Base-by-base conservation (phyloP, 495 filamentous ascomycete species). In the Hyphodiscus hymeniophilus region DNA sequence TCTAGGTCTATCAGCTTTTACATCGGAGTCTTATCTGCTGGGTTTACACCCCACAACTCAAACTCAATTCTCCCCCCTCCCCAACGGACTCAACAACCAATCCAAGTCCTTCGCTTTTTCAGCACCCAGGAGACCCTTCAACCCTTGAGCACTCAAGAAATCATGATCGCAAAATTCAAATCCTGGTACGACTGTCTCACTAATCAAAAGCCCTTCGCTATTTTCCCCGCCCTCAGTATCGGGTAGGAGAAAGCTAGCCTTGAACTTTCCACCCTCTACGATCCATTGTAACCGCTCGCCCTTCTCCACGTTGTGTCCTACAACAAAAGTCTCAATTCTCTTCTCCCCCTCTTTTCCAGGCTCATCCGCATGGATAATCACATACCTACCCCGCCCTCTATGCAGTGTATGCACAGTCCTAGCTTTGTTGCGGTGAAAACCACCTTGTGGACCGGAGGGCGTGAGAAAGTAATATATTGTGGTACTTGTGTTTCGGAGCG, bases 241-340 rank as follows among this genome's bases (percentile, higher is more conserved):
- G 4, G 69, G 66, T 26, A 79, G 55, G 38, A 84, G 52, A 61
- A 75, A 80, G 32, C 66, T 80, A 8, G 72, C 73, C 55, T 83
- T 85, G 58, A 69, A 85, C 52, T 74, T 74, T 13, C 77, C 78
- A 2, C 81, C 79, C 39, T 82, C 76, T 17, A 87, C 80, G 52
- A 84, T 68, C 80, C 81, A 84, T 62, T 82, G 80, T 58, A 79
- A 34, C 61, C 56, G 71, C 66, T 84, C 80, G 5, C 77, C 82
- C 15, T 57, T 60, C 7, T 52, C 66, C 3, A 81, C 62, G 52
- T 80, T 60, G 6, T 65, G 66, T 0, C 81, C 83, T 3, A 84
- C 81, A 0, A 78, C 58, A 52, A 82, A 85, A 1, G 66, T 76
- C 63, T 85, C 80, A 22, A 82, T 62, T 12, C 69, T 55, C 45